A percentile compares a stretch with the other conserved stretches of the same genome.
These are phyloP conservation scores for Acacia confusa DNA, from an alignment of 306 rosid species.

Conservation along the genomic window DNA sequence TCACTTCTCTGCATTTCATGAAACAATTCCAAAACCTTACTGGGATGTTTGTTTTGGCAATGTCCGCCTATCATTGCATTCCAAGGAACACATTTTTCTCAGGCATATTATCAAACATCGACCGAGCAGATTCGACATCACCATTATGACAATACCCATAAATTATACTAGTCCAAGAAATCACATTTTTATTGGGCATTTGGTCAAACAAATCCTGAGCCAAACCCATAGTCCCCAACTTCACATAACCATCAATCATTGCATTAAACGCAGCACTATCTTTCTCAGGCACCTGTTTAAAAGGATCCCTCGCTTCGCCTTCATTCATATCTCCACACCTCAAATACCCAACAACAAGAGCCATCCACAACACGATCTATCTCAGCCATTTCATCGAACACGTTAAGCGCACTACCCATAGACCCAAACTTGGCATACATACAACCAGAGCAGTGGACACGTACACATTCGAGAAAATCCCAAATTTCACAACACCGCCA, in stretches of 20 bases:
- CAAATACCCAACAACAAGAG: conserved; percentile 61
- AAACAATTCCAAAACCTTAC: conserved; percentile 62
- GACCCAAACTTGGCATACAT: conserved; percentile 59
- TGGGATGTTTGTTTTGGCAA: conserved; percentile 52
- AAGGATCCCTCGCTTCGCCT: too few relatives aligned
- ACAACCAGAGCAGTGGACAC: conserved; percentile 59
- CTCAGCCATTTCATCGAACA: conserved; percentile 63
- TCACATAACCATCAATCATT: conserved; percentile 67
- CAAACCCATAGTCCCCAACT: conserved; percentile 46
- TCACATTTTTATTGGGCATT: conserved; percentile 28
- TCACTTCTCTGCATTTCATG: conserved; percentile 44
- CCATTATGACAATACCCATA: conserved; percentile 58
- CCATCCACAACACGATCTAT: conserved; percentile 69
- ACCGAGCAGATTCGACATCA: conserved; percentile 51
- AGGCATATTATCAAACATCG: conserved; percentile 60
- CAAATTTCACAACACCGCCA: conserved; percentile 44
- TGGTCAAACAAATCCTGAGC: conserved; percentile 65
- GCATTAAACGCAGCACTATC: too few relatives aligned
- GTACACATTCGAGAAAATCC: conserved; percentile 54
- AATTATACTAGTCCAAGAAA: not conserved
- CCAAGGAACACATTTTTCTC: conserved; percentile 65
- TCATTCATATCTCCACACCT: conserved; percentile 57
- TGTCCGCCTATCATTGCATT: conserved; percentile 77
- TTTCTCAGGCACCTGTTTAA: too few relatives aligned
- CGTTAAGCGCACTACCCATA: conserved; percentile 45